phyloP scores from a whole-genome alignment of 441 rosid genomes.

The Gossypium davidsonii region DNA sequence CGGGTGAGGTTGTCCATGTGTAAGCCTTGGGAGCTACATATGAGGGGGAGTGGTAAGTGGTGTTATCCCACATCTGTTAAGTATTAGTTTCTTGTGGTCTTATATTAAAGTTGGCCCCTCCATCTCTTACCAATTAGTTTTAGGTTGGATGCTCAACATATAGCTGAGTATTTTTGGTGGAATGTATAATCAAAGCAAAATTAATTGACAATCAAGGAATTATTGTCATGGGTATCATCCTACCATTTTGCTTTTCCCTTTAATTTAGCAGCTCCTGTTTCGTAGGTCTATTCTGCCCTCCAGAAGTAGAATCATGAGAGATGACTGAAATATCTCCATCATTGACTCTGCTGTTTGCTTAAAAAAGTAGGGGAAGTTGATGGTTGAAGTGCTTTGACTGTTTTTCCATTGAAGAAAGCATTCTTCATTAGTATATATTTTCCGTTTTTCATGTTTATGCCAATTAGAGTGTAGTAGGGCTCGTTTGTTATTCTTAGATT shows the following conservation, averaged over 20 bases:
- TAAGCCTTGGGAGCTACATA: neutral
- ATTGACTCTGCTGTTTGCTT: neutral
- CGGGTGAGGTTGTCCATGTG: neutral
- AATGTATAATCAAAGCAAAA: neutral
- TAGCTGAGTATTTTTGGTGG: neutral
- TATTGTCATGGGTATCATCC: neutral
- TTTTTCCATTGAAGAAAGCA: neutral
- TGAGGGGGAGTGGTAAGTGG: neutral
- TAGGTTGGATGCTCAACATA: neutral
- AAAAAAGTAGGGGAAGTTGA: neutral
- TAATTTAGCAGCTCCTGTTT: neutral
- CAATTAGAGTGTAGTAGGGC: neutral
- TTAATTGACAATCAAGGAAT: neutral
- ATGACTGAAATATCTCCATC: neutral
- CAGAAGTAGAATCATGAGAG: neutral
- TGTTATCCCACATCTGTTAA: neutral
- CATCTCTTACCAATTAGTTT: neutral
- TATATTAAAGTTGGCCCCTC: neutral
- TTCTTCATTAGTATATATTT: neutral
- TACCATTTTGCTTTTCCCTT: neutral
- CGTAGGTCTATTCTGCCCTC: neutral
- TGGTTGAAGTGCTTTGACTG: neutral
- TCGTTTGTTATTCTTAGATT: constrained; percentile 10
- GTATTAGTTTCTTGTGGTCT: neutral
- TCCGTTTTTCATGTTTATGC: neutral